Conservation (phyloP, 116 monocot genomes). For the Papilionanthe hybrid region DNA sequence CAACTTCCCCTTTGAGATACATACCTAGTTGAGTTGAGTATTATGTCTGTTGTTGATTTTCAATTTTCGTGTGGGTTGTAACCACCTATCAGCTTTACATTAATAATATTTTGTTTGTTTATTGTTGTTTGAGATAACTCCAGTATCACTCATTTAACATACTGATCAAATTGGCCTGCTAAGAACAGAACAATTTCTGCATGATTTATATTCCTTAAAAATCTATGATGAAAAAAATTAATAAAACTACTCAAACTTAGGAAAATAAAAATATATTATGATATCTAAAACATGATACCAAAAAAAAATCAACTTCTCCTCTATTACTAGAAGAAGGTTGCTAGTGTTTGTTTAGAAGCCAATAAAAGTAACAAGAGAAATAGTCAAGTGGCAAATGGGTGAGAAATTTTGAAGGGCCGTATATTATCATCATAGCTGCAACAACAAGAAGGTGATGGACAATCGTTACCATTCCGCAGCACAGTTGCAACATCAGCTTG, state of each 20-base stretch:
- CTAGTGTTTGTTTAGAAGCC: not conserved
- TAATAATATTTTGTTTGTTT: too few species aligned
- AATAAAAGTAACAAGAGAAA: not conserved
- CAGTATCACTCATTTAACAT: not conserved
- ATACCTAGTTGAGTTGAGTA: too few species aligned
- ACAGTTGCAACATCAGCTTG: conserved; percentile 99
- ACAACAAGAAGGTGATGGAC: not conserved
- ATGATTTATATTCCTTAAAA: not conserved
- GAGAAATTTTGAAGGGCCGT: not conserved
- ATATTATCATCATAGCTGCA: not conserved
- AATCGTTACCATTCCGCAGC: conserved; percentile 77
- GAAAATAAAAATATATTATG: not conserved
- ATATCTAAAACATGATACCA: not conserved
- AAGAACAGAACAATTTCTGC: not conserved
- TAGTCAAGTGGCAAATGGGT: not conserved
- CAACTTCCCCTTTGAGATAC: too few species aligned
- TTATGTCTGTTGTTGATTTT: too few species aligned
- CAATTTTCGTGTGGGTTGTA: too few species aligned
- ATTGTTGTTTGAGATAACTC: too few species aligned
- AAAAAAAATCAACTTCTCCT: not conserved
- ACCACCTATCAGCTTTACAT: too few species aligned
- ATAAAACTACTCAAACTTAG: not conserved
- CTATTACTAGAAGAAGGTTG: not conserved
- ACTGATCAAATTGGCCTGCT: not conserved
- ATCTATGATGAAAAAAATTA: not conserved